These are phyloP conservation scores for Lactarius sanguifluus DNA, from an alignment of 768 basidiomycete genomes.

Conservation along the genomic window DNA sequence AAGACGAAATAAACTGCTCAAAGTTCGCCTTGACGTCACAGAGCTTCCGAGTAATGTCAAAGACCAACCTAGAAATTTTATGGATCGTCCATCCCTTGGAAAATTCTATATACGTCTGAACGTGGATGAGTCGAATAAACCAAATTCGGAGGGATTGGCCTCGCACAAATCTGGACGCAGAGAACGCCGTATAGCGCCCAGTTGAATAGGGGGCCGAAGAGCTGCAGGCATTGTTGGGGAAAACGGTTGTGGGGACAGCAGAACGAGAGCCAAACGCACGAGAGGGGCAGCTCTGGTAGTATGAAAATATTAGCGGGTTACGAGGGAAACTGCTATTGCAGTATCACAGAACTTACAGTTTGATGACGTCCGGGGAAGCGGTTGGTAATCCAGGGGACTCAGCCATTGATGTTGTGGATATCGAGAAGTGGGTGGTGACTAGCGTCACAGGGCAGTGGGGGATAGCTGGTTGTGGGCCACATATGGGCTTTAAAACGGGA, in stretches of 20 bases:
- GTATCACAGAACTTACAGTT: not conserved
- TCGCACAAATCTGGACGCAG: not conserved
- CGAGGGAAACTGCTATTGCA: not conserved
- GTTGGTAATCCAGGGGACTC: not conserved
- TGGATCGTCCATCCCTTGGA: not conserved
- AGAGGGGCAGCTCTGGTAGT: not conserved
- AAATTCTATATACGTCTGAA: not conserved
- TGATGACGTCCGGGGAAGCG: not conserved
- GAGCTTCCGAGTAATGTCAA: not conserved
- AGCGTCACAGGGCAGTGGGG: not conserved
- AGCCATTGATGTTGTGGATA: not conserved
- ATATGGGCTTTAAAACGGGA: not conserved
- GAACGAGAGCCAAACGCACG: not conserved
- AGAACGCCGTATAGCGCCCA: not conserved
- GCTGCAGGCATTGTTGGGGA: not conserved
- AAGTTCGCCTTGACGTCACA: not conserved
- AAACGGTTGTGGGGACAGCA: not conserved
- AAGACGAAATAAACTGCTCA: not conserved
- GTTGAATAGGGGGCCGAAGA: not conserved
- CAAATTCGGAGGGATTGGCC: not conserved
- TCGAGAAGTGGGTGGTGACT: not conserved
- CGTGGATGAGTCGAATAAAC: not conserved
- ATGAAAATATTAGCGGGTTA: not conserved
- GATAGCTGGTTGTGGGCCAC: not conserved
- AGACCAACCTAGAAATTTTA: not conserved